Base-by-base conservation (phyloP, 495 filamentous ascomycete species). In the Hyaloscypha variabilis region DNA sequence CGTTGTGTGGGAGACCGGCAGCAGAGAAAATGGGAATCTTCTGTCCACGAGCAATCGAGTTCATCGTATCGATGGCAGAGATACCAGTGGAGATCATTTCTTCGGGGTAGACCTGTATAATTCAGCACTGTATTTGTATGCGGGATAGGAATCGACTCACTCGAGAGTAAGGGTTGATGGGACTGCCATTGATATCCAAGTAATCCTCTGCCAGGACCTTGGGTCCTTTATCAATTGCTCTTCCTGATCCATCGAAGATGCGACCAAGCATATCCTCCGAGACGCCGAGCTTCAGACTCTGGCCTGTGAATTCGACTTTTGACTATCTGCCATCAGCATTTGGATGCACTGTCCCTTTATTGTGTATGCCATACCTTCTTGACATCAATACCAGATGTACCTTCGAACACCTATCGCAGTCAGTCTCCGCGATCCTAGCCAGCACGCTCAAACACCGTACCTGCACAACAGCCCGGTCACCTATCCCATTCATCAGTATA, bases 11-110 rank as follows among this genome's bases (percentile, higher is more conserved):
- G 60, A 99, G 84, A 93, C 96, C 96, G 60, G 96, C 89, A 54
- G 96, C 93, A 8, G 96, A 98, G 88, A 99, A 99, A 74, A 99
- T 99, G 62, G 96, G 96, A 68, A 99, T 99, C 84, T 99, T 99
- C 79, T 99, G 96, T 65, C 96, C 96, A 83, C 96, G 93, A 69
- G 96, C 95, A 77, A 99, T 94, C 65, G 96, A 98, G 87, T 99
- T 99, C 96, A 99, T 99, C 50, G 94, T 97, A 77, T 99, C 96
- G 73, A 99, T 99, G 73, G 96, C 94, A 63, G 93, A 97, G 76
- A 99, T 99, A 87, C 96, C 96, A 62, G 96, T 99, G 11, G 94
- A 93, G 72, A 99, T 98, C 93, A 99, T 99, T 79, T 99, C 96
- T 82, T 98, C 94, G 76, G 96, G 96, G 75, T 99, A 99, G 52